phyloP scores from a whole-genome alignment of 2,329 filamentous ascomycete species.

The Aureobasidium lini region DNA sequence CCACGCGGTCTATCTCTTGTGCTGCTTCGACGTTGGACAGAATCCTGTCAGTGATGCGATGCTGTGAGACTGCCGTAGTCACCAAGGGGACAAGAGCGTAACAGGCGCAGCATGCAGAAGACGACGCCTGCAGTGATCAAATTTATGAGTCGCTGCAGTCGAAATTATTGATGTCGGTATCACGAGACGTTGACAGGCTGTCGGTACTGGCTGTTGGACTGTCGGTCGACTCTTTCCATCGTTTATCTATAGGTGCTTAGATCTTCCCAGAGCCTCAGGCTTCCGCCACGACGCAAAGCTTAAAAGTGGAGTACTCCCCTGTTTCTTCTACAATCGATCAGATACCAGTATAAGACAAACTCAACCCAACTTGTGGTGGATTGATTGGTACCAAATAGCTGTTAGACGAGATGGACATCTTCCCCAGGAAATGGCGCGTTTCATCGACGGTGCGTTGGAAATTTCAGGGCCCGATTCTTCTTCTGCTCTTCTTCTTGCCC shows the following conservation, averaged over 20 bases:
- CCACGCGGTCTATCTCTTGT: neutral
- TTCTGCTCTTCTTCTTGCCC: neutral
- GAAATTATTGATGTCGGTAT: neutral
- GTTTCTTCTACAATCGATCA: neutral
- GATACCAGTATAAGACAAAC: neutral
- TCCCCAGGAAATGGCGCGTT: neutral
- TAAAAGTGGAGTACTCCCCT: neutral
- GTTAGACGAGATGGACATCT: neutral
- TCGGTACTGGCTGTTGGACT: neutral
- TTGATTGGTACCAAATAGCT: neutral
- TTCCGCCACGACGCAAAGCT: neutral
- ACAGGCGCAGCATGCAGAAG: neutral
- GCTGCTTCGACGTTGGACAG: neutral
- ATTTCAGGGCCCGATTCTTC: constrained; percentile 1
- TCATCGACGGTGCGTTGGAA: neutral
- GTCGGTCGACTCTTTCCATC: too few species aligned
- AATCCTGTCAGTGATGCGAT: neutral
- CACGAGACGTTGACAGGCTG: neutral
- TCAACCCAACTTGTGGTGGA: neutral
- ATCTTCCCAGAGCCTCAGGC: neutral
- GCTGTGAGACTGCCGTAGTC: neutral
- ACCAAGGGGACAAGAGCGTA: neutral
- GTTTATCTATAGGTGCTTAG: neutral
- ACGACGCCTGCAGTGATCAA: neutral
- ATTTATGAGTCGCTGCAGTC: neutral